Evolutionary conservation across 108 stramenopile species (phyloP).

Genomic region (Cyclostephanos tholiformis): DNA sequence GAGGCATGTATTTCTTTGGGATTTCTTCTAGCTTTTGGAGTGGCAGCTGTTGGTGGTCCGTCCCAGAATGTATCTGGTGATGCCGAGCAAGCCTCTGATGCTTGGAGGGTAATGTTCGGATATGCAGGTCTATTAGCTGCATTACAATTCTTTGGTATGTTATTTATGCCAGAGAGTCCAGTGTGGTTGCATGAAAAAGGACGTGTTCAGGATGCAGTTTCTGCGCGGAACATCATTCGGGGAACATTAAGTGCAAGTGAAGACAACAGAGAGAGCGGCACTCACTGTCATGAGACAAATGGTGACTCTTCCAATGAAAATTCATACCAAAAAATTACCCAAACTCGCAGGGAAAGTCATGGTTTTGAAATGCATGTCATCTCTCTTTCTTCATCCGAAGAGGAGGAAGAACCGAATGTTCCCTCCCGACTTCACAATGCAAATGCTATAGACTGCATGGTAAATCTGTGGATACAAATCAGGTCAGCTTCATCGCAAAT

Average conservation of each 20-base stretch:
- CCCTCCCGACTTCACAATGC: not conserved
- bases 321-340: slow-evolving; percentile 2
- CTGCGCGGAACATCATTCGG: slow-evolving; percentile 36
- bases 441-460: not conserved
- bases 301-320: not conserved
- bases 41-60: slow-evolving; percentile 38
- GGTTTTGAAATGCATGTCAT: slow-evolving; percentile 3
- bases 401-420: not conserved
- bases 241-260: slow-evolving; percentile 7
- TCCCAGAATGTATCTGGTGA: not conserved
- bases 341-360: not conserved
- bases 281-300: slow-evolving; percentile 1
- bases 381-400: not conserved
- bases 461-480: slow-evolving; percentile 1
- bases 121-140: slow-evolving; percentile 58
- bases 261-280: not conserved
- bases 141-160: slow-evolving; percentile 73
- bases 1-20: slow-evolving; percentile 79
- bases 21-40: slow-evolving; percentile 65
- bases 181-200: slow-evolving; percentile 65
- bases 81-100: slow-evolving; percentile 19
- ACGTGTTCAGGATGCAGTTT: slow-evolving; percentile 30
- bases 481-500: slow-evolving; percentile 6
- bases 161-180: slow-evolving; percentile 71
- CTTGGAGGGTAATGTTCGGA: slow-evolving; percentile 69